A percentile compares a stretch with the other conserved stretches of the same genome.
Conservation (phyloP, 108 stramenopile genomes). For the Skeletonema menzelii region DNA sequence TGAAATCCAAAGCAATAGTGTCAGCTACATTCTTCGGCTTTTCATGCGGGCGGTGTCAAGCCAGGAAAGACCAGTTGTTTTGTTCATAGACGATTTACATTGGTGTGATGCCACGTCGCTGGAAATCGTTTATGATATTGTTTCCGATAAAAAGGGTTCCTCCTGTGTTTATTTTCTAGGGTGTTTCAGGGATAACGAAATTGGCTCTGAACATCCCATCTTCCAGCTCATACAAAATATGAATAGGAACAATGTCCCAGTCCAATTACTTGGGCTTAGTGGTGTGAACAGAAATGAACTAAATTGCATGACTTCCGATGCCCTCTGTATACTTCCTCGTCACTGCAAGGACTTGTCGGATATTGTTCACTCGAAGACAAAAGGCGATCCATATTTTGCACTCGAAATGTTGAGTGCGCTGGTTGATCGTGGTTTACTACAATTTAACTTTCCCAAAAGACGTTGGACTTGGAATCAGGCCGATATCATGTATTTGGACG, state of each 20-base stretch:
- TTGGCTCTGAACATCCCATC: conserved; percentile 11
- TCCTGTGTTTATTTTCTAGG: conserved; percentile 38
- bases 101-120: conserved; percentile 44
- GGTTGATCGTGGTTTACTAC: conserved; percentile 17
- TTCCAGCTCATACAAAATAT: conserved; percentile 6
- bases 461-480: conserved; percentile 34
- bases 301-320: conserved; percentile 38
- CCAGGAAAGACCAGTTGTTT: conserved; percentile 18
- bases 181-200: conserved; percentile 29
- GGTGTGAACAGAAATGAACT: conserved; percentile 24
- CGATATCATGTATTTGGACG: conserved; percentile 13
- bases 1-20: conserved; percentile 5
- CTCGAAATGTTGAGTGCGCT: conserved; percentile 31
- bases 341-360: conserved; percentile 21
- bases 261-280: conserved; percentile 12
- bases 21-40: conserved; percentile 21
- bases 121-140: conserved; percentile 12
- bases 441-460: conserved; percentile 12
- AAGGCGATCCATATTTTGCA: conserved; percentile 34
- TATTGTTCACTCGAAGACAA: conserved; percentile 29
- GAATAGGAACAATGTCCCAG: background rate
- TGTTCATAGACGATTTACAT: conserved; percentile 52
- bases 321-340: conserved; percentile 28
- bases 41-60: conserved; percentile 35
- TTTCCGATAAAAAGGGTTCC: conserved; percentile 19